Evolutionary conservation across 768 basidiomycete genomes (phyloP).

Genomic region (Ramaria sp.): DNA sequence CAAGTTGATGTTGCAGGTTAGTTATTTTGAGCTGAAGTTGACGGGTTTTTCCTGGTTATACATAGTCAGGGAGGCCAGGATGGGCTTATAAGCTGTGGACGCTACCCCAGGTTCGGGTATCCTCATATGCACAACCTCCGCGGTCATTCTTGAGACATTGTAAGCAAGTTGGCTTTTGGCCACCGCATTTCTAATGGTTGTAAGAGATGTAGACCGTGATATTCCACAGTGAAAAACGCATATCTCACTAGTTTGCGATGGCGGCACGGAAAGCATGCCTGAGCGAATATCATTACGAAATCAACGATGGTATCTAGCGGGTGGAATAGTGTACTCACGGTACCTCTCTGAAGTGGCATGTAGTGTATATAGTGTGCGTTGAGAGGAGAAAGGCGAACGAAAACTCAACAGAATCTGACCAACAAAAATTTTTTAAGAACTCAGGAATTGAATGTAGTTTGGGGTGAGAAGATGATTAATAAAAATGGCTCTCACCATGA

Average conservation of each 20-base stretch:
- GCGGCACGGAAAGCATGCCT: background rate
- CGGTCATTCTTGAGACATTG: background rate
- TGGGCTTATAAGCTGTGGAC: background rate
- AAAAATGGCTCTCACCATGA: no score
- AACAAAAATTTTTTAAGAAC: no score
- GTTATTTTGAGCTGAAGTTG: background rate
- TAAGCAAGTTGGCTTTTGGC: background rate
- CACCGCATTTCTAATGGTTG: background rate
- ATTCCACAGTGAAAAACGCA: background rate
- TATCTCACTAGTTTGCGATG: background rate
- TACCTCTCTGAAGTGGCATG: background rate
- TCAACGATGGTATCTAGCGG: background rate
- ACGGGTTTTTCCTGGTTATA: background rate
- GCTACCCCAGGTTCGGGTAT: background rate
- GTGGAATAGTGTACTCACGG: background rate
- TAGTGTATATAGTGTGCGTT: background rate
- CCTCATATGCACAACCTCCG: background rate
- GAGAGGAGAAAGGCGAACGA: background rate
- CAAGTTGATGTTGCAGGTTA: background rate
- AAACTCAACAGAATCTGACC: no score
- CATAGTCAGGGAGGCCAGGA: background rate
- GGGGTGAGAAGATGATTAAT: no score
- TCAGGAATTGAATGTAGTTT: no score
- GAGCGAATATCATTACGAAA: background rate
- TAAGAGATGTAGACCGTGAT: background rate